Conservation (phyloP, 139 green algal genomes). For the Tetraselmis striata region DNA sequence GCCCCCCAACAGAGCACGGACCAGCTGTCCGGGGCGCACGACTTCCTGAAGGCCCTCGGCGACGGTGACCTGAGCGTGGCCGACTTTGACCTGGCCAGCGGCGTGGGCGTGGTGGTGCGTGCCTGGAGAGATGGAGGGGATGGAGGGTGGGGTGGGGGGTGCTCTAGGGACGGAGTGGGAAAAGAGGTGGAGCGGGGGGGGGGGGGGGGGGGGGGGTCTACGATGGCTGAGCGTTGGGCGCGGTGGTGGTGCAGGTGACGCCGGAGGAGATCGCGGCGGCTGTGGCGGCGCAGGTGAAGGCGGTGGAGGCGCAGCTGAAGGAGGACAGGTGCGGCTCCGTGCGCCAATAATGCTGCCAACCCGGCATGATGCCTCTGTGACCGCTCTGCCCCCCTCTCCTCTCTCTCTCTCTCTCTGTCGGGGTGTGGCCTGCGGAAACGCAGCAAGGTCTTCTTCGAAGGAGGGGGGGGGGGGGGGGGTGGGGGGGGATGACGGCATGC, state of each 20-base stretch:
- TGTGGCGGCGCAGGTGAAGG: slow-evolving; percentile 47
- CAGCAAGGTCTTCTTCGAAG: no score
- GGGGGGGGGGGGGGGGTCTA: no score
- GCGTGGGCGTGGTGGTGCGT: slow-evolving; percentile 75
- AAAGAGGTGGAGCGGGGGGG: no score
- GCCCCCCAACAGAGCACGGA: slow-evolving; percentile 40
- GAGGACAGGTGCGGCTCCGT: slow-evolving; percentile 49
- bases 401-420: neutral
- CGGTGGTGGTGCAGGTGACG: slow-evolving; percentile 44
- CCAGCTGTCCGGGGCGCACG: slow-evolving; percentile 76
- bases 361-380: no score
- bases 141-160: no score
- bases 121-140: neutral
- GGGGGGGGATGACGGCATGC: neutral
- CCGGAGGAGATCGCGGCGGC: slow-evolving; percentile 57
- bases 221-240: no score
- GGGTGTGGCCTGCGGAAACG: neutral
- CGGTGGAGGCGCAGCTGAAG: slow-evolving; percentile 44
- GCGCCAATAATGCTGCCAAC: neutral
- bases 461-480: neutral
- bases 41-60: slow-evolving; percentile 68
- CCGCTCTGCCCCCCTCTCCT: no score
- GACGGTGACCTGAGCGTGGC: slow-evolving; percentile 35
- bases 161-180: no score
- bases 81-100: slow-evolving; percentile 56